Percentiles rank a stretch among this genome's conserved stretches.
Evolutionary conservation across 1,284 basidiomycete species (phyloP).

Genomic region (Heterobasidion irregulare): DNA sequence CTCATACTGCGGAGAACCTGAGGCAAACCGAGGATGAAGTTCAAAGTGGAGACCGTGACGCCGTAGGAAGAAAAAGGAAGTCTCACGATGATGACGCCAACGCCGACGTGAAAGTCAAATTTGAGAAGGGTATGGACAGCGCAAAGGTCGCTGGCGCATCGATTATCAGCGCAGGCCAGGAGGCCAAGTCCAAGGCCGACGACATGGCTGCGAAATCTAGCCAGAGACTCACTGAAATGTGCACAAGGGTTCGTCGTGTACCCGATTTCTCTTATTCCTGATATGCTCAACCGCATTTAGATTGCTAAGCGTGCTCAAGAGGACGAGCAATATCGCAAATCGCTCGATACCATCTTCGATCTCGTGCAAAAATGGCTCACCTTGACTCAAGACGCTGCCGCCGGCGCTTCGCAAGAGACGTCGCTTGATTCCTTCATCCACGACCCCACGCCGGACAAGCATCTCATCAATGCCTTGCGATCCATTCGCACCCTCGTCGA

Average conservation of each 20-base stretch:
- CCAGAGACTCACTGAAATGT: constrained; percentile 37
- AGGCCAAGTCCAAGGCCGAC: constrained; percentile 28
- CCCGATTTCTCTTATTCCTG: not conserved
- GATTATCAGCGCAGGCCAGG: constrained; percentile 45
- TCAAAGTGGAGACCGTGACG: constrained; percentile 47
- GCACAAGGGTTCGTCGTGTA: constrained; percentile 34
- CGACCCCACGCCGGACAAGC: constrained; percentile 48
- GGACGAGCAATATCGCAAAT: constrained; percentile 45
- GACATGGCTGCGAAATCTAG: constrained; percentile 34
- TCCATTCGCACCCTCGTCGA: constrained; percentile 37
- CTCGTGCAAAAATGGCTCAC: constrained; percentile 49
- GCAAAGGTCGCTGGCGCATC: constrained; percentile 46
- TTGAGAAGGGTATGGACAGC: constrained; percentile 58
- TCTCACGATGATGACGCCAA: constrained; percentile 34
- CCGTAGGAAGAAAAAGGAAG: constrained; percentile 42
- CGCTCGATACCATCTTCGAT: constrained; percentile 47
- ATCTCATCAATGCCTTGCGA: constrained; percentile 39
- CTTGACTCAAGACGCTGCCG: constrained; percentile 39
- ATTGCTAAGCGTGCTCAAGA: constrained; percentile 53
- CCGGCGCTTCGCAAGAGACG: constrained; percentile 27
- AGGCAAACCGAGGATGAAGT: constrained; percentile 48
- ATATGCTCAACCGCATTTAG: constrained; percentile 22
- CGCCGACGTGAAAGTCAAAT: constrained; percentile 34
- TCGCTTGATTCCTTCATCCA: constrained; percentile 46
- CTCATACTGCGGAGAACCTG: constrained; percentile 38